Evolutionary conservation across 2,329 filamentous ascomycete genomes (phyloP).

Genomic region (Apiospora rasikravindrae): DNA sequence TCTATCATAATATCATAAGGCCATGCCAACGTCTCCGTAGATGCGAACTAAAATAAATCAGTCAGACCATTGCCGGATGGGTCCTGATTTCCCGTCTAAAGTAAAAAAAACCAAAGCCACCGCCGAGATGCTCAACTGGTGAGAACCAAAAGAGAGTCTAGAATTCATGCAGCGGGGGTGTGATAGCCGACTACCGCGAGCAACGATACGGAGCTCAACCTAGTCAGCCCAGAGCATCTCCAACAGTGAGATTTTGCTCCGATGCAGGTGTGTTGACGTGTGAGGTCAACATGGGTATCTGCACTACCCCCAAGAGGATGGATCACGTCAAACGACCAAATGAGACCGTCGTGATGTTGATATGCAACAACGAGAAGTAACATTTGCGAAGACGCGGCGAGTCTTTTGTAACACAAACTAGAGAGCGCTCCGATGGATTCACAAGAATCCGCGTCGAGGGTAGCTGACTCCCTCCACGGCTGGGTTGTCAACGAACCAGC

Average conservation of each 20-base stretch:
- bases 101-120: conserved; percentile 10
- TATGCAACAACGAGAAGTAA: background rate
- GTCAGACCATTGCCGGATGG: background rate
- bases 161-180: conserved; percentile 18
- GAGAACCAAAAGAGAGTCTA: conserved; percentile 15
- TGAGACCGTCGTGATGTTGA: background rate
- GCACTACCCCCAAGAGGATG: background rate
- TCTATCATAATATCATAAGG: conserved; percentile 15
- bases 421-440: conserved; percentile 22
- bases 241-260: background rate
- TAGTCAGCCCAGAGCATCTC: background rate
- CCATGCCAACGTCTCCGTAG: conserved; percentile 12
- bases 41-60: background rate
- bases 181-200: conserved; percentile 1
- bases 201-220: background rate
- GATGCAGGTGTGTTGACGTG: background rate
- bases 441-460: conserved; percentile 72
- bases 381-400: background rate
- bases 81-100: conserved; percentile 18
- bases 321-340: background rate
- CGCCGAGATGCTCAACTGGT: background rate
- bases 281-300: background rate
- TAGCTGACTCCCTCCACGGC: conserved; percentile 87
- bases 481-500: conserved; percentile 91
- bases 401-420: background rate